Conservation (phyloP, 192 early-diverging fungal species). For the Linnemannia exigua region DNA sequence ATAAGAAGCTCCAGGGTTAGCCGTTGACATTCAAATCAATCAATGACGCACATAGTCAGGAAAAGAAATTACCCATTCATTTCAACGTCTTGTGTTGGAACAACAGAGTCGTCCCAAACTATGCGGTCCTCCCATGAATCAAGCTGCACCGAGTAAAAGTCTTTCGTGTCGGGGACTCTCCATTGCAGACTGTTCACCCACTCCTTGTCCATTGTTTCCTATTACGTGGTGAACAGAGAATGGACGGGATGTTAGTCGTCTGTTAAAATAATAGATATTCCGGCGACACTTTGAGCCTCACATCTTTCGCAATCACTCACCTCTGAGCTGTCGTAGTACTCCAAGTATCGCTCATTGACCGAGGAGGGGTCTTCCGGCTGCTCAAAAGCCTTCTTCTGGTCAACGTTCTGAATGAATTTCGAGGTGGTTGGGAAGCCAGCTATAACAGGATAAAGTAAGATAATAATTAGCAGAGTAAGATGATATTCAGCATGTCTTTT, state of each 20-base stretch:
- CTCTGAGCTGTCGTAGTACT: constrained; percentile 31
- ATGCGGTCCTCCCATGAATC: constrained; percentile 90
- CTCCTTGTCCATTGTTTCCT: constrained; percentile 35
- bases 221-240: not conserved
- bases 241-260: not conserved
- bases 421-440: constrained; percentile 33
- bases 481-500: not conserved
- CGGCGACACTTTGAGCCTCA: not conserved
- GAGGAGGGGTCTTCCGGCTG: constrained; percentile 32
- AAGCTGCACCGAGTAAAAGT: constrained; percentile 79
- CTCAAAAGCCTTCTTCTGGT: constrained; percentile 34
- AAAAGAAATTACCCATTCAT: constrained; percentile 12
- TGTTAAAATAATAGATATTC: not conserved
- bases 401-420: constrained; percentile 21
- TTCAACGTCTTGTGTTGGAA: constrained; percentile 10
- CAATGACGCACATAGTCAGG: not conserved
- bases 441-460: not conserved
- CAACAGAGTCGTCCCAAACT: constrained; percentile 77
- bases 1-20: not conserved
- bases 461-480: not conserved
- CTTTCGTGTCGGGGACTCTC: constrained; percentile 55
- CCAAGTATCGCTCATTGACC: constrained; percentile 9
- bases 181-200: constrained; percentile 40
- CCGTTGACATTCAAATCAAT: not conserved
- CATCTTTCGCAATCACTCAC: not conserved